Percentiles rank a stretch among this genome's conserved stretches.
These are phyloP conservation scores for Warburgia ugandensis DNA, from an alignment of 164 flowering plant species.

Conservation along the genomic window DNA sequence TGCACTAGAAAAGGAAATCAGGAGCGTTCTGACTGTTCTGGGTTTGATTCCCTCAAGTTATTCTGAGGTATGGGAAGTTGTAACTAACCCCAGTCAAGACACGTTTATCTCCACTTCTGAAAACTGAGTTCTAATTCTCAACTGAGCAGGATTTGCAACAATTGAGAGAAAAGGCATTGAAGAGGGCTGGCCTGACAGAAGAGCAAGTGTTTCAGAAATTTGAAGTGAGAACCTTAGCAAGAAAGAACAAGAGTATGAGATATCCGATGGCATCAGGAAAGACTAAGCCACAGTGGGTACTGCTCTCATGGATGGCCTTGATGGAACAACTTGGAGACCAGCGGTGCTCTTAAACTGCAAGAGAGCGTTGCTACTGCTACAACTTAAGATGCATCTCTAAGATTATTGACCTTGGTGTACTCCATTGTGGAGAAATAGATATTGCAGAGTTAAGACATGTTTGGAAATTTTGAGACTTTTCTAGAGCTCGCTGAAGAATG, in stretches of 20 bases:
- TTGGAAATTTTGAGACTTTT: no score
- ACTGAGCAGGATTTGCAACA: constrained; percentile 75
- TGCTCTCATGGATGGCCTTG: constrained; percentile 90
- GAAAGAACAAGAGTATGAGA: constrained; percentile 73
- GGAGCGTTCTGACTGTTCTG: constrained; percentile 43
- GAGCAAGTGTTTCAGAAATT: constrained; percentile 59
- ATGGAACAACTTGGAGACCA: constrained; percentile 93
- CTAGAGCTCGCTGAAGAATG: no score
- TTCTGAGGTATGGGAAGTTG: constrained; percentile 47
- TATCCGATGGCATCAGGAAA: constrained; percentile 75
- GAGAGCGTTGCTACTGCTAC: no score
- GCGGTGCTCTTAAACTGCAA: constrained; percentile 57
- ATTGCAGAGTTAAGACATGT: no score
- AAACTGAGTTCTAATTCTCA: no score
- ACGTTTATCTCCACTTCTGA: no score
- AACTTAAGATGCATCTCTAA: no score
- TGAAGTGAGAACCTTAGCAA: constrained; percentile 59
- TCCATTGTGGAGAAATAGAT: no score
- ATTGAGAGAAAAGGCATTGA: constrained; percentile 71
- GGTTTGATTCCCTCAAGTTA: constrained; percentile 82
- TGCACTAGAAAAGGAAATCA: constrained; percentile 55
- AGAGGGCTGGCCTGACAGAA: constrained; percentile 71
- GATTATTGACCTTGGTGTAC: no score
- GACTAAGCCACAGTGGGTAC: constrained; percentile 70
- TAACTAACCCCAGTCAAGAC: no score